A percentile compares a stretch with the other conserved stretches of the same genome.
Conservation (phyloP, 2,329 filamentous ascomycete genomes). For the Cordyceps farinosa region DNA sequence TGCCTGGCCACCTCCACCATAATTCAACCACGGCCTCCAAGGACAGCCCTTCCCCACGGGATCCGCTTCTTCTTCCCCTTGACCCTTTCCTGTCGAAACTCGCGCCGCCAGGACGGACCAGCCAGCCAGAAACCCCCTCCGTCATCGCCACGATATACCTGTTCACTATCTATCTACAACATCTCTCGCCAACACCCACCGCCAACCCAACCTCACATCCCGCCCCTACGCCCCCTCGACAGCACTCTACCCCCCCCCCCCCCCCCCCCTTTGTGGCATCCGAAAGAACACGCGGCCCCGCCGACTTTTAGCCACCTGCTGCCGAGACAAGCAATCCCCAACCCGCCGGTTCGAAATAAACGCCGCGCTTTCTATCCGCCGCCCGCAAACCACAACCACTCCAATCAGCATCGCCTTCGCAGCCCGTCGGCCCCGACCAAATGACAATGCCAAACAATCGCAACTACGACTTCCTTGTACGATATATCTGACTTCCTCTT, state of each 20-base stretch:
- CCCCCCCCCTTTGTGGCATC: neutral
- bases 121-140: constrained; percentile 13
- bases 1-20: constrained; percentile 1
- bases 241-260: neutral
- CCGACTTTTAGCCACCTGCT: neutral
- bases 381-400: neutral
- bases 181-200: neutral
- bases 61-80: constrained; percentile 13
- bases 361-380: constrained; percentile 6
- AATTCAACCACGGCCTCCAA: neutral
- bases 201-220: neutral
- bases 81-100: constrained; percentile 15
- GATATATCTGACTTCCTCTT: constrained; percentile 28
- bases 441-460: constrained; percentile 86
- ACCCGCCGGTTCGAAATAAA: constrained; percentile 13
- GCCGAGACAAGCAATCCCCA: neutral
- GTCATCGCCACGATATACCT: constrained; percentile 5
- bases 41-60: constrained; percentile 17
- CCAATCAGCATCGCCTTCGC: neutral
- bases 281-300: neutral
- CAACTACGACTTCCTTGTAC: constrained; percentile 98
- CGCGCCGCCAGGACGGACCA: neutral
- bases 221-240: neutral
- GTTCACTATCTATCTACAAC: neutral
- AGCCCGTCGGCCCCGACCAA: constrained; percentile 6